Evolutionary conservation across 768 basidiomycete genomes (phyloP), one percentile per base, ranked within the genome.

Genomic region (Panaeolus papilionaceus): DNA sequence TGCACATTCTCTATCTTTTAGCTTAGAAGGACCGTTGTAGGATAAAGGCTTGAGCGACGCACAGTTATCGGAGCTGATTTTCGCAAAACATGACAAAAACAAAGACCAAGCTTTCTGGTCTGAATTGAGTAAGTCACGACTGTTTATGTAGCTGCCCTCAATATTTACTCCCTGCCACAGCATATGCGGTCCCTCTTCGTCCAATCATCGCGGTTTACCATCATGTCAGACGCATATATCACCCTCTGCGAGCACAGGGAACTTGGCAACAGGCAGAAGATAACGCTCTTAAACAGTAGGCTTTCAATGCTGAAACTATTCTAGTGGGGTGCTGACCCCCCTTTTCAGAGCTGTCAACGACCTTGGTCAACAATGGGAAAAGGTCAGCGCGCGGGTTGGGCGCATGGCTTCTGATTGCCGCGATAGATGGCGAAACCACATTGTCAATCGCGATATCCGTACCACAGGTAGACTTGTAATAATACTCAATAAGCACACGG

Each of bases 141-240:
- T 37, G 49, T 42, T 16, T 7, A 20, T 45, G 40, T 61, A 28
- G 14, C 11, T 38, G 18, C 54, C 23, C 38, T 51, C 58, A 16
- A 20, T 70, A 16, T 49, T 67, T 62, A 71, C 61, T 64, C 20
- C 64, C 61, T 67, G 63, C 23, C 67, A 18, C 68, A 95, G 93
- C 94, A 62, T 74, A 83, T 64, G 87, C 91, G 26, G 82, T 94
- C 62, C 88, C 92, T 45, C 83, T 89, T 71, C 90, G 94, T 16
- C 93, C 93, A 4, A 89, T 95, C 68, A 88, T 90, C 33, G 91
- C 94, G 38, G 91, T 95, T 5, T 95, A 95, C 75, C 93, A 95
- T 72, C 88, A 93, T 74, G 85, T 94, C 64, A 86, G 91, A 49
- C 82, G 94, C 67, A 79, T 79, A 2, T 86, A 86, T 68, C 91